Evolutionary conservation across 2,329 filamentous ascomycete genomes (phyloP), one percentile per base, ranked within the genome.

Genomic region (Alternaria postmessia): DNA sequence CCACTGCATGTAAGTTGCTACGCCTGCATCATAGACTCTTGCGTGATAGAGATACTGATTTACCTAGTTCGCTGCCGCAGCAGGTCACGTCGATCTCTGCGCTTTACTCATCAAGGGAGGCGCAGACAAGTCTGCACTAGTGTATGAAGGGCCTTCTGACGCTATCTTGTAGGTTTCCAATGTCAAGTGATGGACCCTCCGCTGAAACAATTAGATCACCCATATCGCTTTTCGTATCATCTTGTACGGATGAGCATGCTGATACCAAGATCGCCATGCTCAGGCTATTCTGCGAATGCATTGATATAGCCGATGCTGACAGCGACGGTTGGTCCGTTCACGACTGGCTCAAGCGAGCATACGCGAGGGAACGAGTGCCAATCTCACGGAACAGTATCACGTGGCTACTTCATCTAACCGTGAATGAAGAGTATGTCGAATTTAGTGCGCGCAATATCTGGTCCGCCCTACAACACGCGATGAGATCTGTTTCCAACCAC

Each of bases 371-470:
- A 38, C 44, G 49, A 39, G 54, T 42, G 22, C 62, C 64, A 1
- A 64, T 66, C 0, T 66, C 64, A 16, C 53, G 43, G 9, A 66
- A 66, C 44, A 66, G 64, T 12, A 64, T 66, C 11, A 66, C 54
- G 3, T 66, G 62, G 64, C 62, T 66, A 64, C 43, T 47, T 16
- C 26, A 47, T 2, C 9, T 47, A 4, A 47, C 26, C 7, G 2
- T 32, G 26, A 32, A 66, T 8, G 64, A 66, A 26, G 32, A 64
- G 3, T 64, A 62, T 7, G 62, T 66, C 7, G 57, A 60, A 7
- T 60, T 60, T 6, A 59, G 54, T n/a, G 39, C 48, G 5, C 61
- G 61, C 7, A 58, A 28, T 36, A 18, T 57, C 0, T 66, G 64
- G 64, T 58, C 48, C n/a, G 64, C 51, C n/a, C 30, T 64, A 12